These are phyloP conservation scores for Leishmania tarentolae DNA, from an alignment of 208 protist genomes.

Conservation along the genomic window DNA sequence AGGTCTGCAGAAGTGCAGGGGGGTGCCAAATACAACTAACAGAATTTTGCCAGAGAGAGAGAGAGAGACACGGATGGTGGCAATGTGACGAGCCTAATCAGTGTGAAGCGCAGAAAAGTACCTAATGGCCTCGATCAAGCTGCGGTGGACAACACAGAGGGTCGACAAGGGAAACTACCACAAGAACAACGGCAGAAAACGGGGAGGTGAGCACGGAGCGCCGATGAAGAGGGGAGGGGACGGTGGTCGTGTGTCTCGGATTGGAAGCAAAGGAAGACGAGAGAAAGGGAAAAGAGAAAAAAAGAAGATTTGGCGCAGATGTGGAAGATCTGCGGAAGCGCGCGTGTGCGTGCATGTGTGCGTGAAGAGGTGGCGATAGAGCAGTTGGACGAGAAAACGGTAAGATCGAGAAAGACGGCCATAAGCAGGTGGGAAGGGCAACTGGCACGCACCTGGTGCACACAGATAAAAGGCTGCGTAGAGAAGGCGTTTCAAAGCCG, in stretches of 20 bases:
- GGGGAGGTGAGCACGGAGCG: not conserved
- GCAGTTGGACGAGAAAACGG: no score
- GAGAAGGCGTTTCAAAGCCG: not conserved
- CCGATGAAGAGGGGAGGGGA: not conserved
- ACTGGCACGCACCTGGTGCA: not conserved
- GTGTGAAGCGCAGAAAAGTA: not conserved
- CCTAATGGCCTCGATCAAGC: not conserved
- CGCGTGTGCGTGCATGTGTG: not conserved
- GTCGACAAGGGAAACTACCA: not conserved
- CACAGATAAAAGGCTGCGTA: not conserved
- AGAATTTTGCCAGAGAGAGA: not conserved
- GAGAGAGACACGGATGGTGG: not conserved
- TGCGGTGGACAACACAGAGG: not conserved
- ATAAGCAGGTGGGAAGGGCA: not conserved
- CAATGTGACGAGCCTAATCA: not conserved
- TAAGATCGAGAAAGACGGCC: not conserved
- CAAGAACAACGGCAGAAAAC: not conserved
- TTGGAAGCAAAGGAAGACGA: not conserved
- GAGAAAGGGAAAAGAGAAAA: not conserved
- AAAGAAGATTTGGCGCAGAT: not conserved
- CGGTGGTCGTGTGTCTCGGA: not conserved
- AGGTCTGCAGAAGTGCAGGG: not conserved
- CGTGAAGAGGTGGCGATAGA: not conserved
- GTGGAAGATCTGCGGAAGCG: not conserved
- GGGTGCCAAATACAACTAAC: not conserved